These are phyloP conservation scores for Termitomyces titanicus DNA, from an alignment of 768 basidiomycete species.

Conservation along the genomic window DNA sequence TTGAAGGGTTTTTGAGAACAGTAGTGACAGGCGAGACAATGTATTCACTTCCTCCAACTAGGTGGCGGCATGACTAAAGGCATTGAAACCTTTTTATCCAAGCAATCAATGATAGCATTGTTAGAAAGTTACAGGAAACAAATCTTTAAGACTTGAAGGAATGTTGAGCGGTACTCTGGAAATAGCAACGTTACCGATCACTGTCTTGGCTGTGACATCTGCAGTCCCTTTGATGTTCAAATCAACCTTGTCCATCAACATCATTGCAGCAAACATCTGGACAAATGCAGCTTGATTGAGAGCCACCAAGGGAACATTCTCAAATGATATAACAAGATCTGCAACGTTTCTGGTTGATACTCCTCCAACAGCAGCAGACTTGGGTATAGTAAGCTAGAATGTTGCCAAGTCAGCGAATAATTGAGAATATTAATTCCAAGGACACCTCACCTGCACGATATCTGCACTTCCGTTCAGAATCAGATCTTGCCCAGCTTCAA, in stretches of 20 bases:
- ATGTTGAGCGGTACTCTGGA: conserved; percentile 62
- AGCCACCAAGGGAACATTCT: conserved; percentile 51
- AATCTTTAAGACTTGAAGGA: conserved; percentile 50
- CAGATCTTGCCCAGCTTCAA: conserved; percentile 52
- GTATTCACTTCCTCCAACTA: conserved; percentile 54
- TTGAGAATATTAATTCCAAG: background rate
- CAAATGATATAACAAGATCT: conserved; percentile 54
- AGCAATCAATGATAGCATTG: background rate
- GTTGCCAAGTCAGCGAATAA: background rate
- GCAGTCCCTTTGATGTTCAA: conserved; percentile 55
- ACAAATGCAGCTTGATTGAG: conserved; percentile 52
- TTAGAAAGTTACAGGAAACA: background rate
- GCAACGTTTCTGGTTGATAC: conserved; percentile 71
- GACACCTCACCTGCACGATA: conserved; percentile 45
- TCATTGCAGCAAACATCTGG: conserved; percentile 56
- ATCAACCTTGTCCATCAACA: conserved; percentile 39
- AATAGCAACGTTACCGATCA: conserved; percentile 66
- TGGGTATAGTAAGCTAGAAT: conserved; percentile 48
- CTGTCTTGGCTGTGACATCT: conserved; percentile 55
- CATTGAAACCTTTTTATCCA: conserved; percentile 45
- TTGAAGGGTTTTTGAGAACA: conserved; percentile 62
- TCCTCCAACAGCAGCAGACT: conserved; percentile 46
- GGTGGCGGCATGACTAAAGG: conserved; percentile 51
- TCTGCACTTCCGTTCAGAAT: conserved; percentile 43
- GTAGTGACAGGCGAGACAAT: conserved; percentile 56